Base-by-base conservation (phyloP, 441 rosid genomes). In the Populus hybrid region DNA sequence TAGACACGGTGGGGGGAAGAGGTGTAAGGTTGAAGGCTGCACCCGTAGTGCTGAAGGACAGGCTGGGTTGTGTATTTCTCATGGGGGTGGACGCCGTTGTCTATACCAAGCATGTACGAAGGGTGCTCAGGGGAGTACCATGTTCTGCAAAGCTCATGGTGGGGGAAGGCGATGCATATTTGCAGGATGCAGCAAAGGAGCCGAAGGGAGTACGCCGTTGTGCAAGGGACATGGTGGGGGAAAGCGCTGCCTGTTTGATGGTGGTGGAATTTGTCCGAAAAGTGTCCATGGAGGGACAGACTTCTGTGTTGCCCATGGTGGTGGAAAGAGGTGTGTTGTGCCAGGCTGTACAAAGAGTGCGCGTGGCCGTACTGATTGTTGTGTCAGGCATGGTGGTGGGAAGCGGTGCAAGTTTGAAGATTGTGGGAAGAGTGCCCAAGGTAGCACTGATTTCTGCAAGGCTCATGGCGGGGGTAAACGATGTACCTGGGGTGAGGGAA, bases 151-250 rank as follows among this genome's bases (percentile, higher is more conserved):
- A 88, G 95, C 97, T 28, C 98, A 94, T 24, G 98, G 98, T n/a
- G 97, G 98, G 20, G 99, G 99, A n/a, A 93, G 93, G 67, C 93
- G 99, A 12, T 95, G 99, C 79, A 86, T 95, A 82, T 93, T 95
- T 77, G 91, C 93, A 0, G 97, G 98, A 12, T 95, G 99, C 90
- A 87, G 86, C 9, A 95, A 90, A 76, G 98, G 98, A 18, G 99
- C 99, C 0, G 99, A 95, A 87, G 99, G 99, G 59, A 95, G 97
- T 78, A 95, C 99, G 0, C 98, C 97, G 6, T 76, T 93, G 78
- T 95, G 99, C 85, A 95, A 95, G 84, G 98, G 93, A n/a, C 99
- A 95, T 2, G 99, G 99, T 80, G 99, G 98, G 26, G 98, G 99
- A 42, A 95, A 95, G 76, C 93, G 99, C 10, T 95, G 99, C 84